Conservation (phyloP, 768 basidiomycete genomes). For the Lyophyllum decastes region DNA sequence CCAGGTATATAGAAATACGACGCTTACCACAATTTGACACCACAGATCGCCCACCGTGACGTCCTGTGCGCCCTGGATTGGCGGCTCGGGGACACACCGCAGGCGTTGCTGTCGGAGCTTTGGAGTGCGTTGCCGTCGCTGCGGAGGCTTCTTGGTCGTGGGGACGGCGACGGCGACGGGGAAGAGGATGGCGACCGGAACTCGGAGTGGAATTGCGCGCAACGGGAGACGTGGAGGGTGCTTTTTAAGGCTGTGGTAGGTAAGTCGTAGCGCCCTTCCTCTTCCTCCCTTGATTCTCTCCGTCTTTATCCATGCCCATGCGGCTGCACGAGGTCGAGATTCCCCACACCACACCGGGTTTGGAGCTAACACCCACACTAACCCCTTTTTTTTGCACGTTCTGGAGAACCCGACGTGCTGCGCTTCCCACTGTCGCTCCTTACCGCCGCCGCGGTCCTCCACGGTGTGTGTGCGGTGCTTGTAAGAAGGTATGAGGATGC, state of each 20-base stretch:
- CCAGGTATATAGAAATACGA: too few species aligned
- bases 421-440: slow-evolving; percentile 54
- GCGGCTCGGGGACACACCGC: slow-evolving; percentile 52
- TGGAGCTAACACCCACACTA: too few species aligned
- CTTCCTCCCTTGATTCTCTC: too few species aligned
- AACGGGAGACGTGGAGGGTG: slow-evolving; percentile 48
- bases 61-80: slow-evolving; percentile 49
- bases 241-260: slow-evolving; percentile 45
- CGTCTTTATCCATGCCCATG: too few species aligned
- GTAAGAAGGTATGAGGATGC: slow-evolving; percentile 35
- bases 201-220: slow-evolving; percentile 48
- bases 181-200: slow-evolving; percentile 20
- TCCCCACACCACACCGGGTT: too few species aligned
- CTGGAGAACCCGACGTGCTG: slow-evolving; percentile 56
- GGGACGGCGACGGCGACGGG: background rate
- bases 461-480: slow-evolving; percentile 42
- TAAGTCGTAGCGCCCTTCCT: too few species aligned
- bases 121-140: slow-evolving; percentile 58
- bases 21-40: too few species aligned
- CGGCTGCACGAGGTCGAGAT: too few species aligned
- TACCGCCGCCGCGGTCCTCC: slow-evolving; percentile 52
- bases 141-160: slow-evolving; percentile 34
- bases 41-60: slow-evolving; percentile 59
- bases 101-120: slow-evolving; percentile 58
- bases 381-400: background rate